Conservation (phyloP, 1,139 yeast species). For the Scheffersomyces illinoinensis region DNA sequence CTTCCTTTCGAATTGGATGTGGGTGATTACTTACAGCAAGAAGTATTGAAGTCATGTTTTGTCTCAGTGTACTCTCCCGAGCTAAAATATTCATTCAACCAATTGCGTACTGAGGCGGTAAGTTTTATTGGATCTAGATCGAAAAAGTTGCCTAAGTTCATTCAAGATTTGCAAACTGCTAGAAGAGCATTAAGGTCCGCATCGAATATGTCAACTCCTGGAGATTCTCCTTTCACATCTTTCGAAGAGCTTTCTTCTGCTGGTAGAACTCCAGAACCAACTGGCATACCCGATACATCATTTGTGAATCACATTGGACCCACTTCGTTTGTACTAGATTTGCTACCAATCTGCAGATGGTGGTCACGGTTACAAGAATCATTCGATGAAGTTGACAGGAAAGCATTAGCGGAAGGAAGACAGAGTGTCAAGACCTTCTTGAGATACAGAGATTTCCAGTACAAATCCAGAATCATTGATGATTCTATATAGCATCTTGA, state of each 20-base stretch:
- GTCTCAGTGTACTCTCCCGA: background rate
- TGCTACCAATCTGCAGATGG: conserved; percentile 34
- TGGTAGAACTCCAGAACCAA: conserved; percentile 10
- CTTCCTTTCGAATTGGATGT: conserved; percentile 40
- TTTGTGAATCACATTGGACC: conserved; percentile 14
- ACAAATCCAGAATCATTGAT: conserved; percentile 10
- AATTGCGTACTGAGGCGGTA: conserved; percentile 8
- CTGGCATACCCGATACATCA: conserved; percentile 22
- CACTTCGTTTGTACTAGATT: conserved; percentile 22
- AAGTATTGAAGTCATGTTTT: background rate
- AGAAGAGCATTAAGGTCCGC: conserved; percentile 11
- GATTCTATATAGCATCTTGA: background rate
- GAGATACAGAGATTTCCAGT: conserved; percentile 40
- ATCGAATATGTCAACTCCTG: conserved; percentile 4
- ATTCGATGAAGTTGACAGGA: conserved; percentile 26
- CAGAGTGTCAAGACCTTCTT: conserved; percentile 31
- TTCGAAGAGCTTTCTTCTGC: background rate
- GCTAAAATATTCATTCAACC: conserved; percentile 7
- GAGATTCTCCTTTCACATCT: background rate
- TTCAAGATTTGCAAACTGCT: conserved; percentile 16
- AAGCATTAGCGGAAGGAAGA: conserved; percentile 13
- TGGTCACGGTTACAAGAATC: conserved; percentile 38
- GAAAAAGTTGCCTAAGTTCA: conserved; percentile 17
- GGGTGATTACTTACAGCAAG: conserved; percentile 22
- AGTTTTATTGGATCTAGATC: conserved; percentile 20